Base-by-base conservation (phyloP, 2,329 filamentous ascomycete genomes). In the Aspergillus sp. region DNA sequence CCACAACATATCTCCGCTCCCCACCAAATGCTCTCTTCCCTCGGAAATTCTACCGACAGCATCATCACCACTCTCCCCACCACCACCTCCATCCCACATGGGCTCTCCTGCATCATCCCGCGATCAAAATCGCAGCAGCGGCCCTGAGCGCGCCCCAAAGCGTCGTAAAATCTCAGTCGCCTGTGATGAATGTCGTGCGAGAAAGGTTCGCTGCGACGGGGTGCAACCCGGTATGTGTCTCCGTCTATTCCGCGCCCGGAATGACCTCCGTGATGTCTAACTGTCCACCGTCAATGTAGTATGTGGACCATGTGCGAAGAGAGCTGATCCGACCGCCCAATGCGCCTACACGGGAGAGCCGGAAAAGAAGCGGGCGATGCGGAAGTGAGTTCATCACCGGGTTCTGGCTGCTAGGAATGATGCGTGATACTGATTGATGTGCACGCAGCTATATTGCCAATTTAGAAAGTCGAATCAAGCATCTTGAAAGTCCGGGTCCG, bases 111-210 rank as follows among this genome's bases (percentile, higher is more conserved):
- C 19, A 4, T 19, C 19, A 19, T 4, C 19, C 2, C 19, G 19
- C 19, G 4, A 19, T 19, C 19, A 19, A 4, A 19, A 19, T 4
- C 19, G 19, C 19, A 19, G 19, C 4, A 19, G 19, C 19, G 19
- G 19, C 19, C 2, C 33, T 35, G 9, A 35, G 2, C 8, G 33
- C 8, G 7, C 9, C 7, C 7, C 28, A 11, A 73, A 72, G 47
- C 59, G 70, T n/a, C 61, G 69, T 42, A 73, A 72, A 47, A 69
- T 73, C 26, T 60, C 69, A 29, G 58, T 72, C 7, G 71, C 71
- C 3, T 74, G 70, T 45, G 64, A 72, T 39, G 62, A 62, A 5
- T 73, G 71, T 46, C 64, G 71, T 8, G 48, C 50, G 5, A 65
- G 64, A 42, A 73, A 74, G 51, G 59, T 71, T 36, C 67, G 68